These are phyloP conservation scores for Benincasa hispida DNA, from an alignment of 306 rosid genomes.

Conservation along the genomic window DNA sequence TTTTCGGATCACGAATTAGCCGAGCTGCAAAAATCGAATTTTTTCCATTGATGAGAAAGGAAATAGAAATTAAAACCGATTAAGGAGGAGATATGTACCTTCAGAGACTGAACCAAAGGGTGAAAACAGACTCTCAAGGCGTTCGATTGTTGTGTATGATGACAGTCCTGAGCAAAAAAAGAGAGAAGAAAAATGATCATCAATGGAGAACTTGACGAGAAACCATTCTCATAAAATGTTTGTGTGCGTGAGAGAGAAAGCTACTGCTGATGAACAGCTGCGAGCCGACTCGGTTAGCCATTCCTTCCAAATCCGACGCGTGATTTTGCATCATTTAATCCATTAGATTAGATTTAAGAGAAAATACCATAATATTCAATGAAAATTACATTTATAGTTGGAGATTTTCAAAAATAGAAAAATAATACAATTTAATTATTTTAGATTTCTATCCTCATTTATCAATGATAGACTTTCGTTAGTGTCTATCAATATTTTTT, in stretches of 20 bases:
- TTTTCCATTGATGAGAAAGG: background rate
- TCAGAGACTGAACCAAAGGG: constrained; percentile 44
- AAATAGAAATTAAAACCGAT: background rate
- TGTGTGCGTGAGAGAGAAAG: background rate
- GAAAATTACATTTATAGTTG: no score
- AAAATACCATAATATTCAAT: no score
- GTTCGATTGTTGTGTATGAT: constrained; percentile 33
- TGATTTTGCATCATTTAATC: background rate
- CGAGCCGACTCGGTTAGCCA: constrained; percentile 36
- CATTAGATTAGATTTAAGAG: no score
- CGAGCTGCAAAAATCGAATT: constrained; percentile 18
- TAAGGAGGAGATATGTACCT: constrained; percentile 20
- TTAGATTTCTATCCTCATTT: no score
- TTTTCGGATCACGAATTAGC: constrained; percentile 32
- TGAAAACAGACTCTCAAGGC: constrained; percentile 38
- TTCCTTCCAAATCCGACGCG: background rate
- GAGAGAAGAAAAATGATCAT: background rate
- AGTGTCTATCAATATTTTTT: no score
- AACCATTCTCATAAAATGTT: background rate
- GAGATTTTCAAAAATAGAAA: no score
- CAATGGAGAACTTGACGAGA: background rate
- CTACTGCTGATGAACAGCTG: constrained; percentile 50
- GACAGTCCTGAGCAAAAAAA: constrained; percentile 42
- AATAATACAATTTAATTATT: no score
- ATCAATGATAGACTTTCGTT: no score